These are phyloP conservation scores for Diplodia mutila DNA, from an alignment of 2,329 filamentous ascomycete species.

Conservation along the genomic window DNA sequence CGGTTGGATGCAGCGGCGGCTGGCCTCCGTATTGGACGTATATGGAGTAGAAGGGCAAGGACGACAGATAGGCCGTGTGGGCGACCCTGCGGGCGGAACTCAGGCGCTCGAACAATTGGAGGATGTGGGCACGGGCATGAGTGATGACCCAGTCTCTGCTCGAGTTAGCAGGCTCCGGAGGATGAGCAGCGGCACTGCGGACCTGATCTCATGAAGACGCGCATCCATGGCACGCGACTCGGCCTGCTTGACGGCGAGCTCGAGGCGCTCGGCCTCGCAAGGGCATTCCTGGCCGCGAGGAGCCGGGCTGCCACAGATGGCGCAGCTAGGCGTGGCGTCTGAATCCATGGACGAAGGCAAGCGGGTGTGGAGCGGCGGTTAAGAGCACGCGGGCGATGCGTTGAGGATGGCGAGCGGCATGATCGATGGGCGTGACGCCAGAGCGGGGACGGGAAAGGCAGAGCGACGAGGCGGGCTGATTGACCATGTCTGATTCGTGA, in stretches of 20 bases:
- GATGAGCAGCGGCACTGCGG: background rate
- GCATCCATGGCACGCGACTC: constrained; percentile 44
- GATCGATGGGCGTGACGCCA: background rate
- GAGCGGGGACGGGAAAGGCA: background rate
- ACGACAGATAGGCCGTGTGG: constrained; percentile 48
- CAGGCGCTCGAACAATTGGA: constrained; percentile 48
- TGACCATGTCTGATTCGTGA: constrained; percentile 15
- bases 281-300: constrained; percentile 44
- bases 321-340: constrained; percentile 45
- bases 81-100: constrained; percentile 46
- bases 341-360: constrained; percentile 30
- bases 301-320: constrained; percentile 43
- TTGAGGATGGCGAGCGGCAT: background rate
- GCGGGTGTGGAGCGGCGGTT: background rate
- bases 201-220: constrained; percentile 42
- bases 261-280: constrained; percentile 45
- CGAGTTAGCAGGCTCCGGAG: background rate
- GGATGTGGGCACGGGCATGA: constrained; percentile 50
- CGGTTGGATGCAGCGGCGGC: constrained; percentile 48
- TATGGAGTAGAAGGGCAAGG: constrained; percentile 51
- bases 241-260: constrained; percentile 46
- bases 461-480: background rate
- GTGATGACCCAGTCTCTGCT: constrained; percentile 53
- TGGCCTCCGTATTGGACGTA: constrained; percentile 51
- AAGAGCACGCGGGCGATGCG: background rate